These are phyloP conservation scores for Chalara sp. DNA, from an alignment of 2,329 filamentous ascomycete species.

Conservation along the genomic window DNA sequence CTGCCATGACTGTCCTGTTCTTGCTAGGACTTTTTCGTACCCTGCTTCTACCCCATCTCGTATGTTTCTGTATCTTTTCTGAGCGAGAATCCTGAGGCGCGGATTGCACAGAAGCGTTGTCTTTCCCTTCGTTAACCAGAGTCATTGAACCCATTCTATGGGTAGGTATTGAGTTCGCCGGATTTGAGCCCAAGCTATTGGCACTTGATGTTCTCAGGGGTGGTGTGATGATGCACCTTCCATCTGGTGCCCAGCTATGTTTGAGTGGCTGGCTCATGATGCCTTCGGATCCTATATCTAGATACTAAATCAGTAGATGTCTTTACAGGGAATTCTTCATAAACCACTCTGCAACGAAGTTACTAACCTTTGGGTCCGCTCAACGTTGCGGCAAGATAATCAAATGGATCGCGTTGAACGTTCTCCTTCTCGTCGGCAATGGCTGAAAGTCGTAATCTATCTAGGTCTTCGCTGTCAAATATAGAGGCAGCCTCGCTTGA, in stretches of 20 bases:
- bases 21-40: conserved; percentile 1
- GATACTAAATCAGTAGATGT: conserved; percentile 5
- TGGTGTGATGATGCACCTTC: conserved; percentile 18
- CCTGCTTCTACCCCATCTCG: conserved; percentile 14
- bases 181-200: conserved; percentile 17
- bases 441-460: conserved; percentile 17
- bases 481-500: conserved; percentile 9
- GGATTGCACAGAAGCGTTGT: conserved; percentile 9
- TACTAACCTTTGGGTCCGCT: conserved; percentile 12
- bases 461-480: conserved; percentile 13
- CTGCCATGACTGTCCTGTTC: conserved; percentile 15
- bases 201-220: conserved; percentile 22
- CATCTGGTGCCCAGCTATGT: conserved; percentile 19
- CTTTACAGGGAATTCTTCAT: too few species aligned
- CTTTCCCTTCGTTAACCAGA: conserved; percentile 14
- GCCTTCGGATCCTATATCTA: conserved; percentile 17
- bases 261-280: too few species aligned
- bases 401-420: conserved; percentile 11
- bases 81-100: too few species aligned
- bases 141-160: background rate
- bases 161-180: conserved; percentile 6
- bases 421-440: conserved; percentile 25
- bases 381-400: conserved; percentile 10
- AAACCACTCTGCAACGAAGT: conserved; percentile 12
- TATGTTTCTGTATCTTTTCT: conserved; percentile 6